phyloP scores from a whole-genome alignment of 345 rosid species.

The Cardamine chenopodiifolia region DNA sequence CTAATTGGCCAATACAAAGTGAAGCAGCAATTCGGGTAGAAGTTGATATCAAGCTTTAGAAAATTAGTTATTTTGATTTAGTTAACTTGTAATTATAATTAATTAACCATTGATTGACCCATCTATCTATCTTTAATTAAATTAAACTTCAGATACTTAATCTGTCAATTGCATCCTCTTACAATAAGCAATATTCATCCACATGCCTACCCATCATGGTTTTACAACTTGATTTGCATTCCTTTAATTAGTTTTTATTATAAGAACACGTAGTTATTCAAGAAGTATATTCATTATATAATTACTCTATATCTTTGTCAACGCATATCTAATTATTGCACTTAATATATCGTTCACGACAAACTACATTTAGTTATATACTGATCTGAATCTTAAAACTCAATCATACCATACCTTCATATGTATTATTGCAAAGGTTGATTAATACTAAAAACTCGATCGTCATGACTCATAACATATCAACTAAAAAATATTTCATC shows the following conservation, averaged over 20 bases:
- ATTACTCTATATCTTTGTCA: slow-evolving; percentile 15
- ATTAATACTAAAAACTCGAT: slow-evolving; percentile 1
- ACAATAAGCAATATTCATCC: slow-evolving; percentile 27
- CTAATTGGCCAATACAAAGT: not conserved
- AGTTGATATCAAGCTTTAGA: slow-evolving; percentile 7
- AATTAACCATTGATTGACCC: slow-evolving; percentile 7
- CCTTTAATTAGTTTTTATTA: not conserved
- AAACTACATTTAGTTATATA: slow-evolving; percentile 7
- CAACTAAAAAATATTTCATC: not conserved
- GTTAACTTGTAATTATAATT: not conserved
- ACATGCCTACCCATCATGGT: slow-evolving; percentile 34
- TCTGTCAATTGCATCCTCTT: slow-evolving; percentile 7
- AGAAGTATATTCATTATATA: slow-evolving; percentile 3
- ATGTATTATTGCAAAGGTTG: slow-evolving; percentile 17
- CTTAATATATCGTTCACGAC: not conserved
- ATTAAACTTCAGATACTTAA: not conserved
- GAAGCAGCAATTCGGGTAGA: slow-evolving; percentile 16
- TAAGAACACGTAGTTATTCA: slow-evolving; percentile 2
- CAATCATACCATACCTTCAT: slow-evolving; percentile 14
- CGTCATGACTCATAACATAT: slow-evolving; percentile 18
- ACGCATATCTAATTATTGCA: slow-evolving; percentile 28
- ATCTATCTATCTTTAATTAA: slow-evolving; percentile 9
- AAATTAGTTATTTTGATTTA: slow-evolving; percentile 17
- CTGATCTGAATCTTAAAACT: not conserved
- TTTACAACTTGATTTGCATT: slow-evolving; percentile 19